A percentile compares a stretch with the other conserved stretches of the same genome.
These are phyloP conservation scores for Plasmodium billcollinsi DNA, from an alignment of 169 alveolate genomes.

Conservation along the genomic window DNA sequence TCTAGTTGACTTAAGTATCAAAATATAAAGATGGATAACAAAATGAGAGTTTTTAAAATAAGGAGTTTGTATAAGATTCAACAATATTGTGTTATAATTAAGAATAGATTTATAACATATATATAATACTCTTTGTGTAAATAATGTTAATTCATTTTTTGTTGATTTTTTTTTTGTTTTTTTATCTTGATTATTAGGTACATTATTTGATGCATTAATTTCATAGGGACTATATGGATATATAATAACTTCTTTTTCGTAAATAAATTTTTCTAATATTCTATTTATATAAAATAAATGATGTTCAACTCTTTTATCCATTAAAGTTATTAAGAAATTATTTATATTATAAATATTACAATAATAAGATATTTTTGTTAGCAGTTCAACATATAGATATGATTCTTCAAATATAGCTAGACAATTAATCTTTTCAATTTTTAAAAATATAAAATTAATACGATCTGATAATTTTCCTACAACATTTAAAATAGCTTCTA, in stretches of 20 bases:
- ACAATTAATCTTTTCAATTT: constrained; percentile 63
- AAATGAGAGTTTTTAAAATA: constrained; percentile 40
- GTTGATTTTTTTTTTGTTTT: constrained; percentile 4
- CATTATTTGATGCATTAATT: constrained; percentile 36
- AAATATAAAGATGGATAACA: constrained; percentile 40
- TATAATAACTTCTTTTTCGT: constrained; percentile 49
- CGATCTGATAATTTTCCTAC: constrained; percentile 44
- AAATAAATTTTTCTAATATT: constrained; percentile 55
- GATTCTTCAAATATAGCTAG: constrained; percentile 64
- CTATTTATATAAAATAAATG: constrained; percentile 58
- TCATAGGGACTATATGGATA: constrained; percentile 69
- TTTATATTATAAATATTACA: constrained; percentile 37
- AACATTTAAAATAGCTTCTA: constrained; percentile 26
- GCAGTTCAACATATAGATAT: constrained; percentile 47
- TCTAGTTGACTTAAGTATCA: constrained; percentile 37
- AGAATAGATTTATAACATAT: constrained; percentile 46
- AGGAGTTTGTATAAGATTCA: constrained; percentile 37
- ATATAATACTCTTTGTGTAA: constrained; percentile 64
- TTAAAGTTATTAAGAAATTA: constrained; percentile 36
- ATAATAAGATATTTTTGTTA: constrained; percentile 58
- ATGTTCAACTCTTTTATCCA: constrained; percentile 70
- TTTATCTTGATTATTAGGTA: background rate
- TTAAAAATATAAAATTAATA: constrained; percentile 48
- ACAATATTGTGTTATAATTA: constrained; percentile 46
- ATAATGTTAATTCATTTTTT: constrained; percentile 40